A percentile compares a stretch with the other conserved stretches of the same genome.
Conservation (phyloP, 2,329 filamentous ascomycete genomes). For the Zymoseptoria ardabiliae region DNA sequence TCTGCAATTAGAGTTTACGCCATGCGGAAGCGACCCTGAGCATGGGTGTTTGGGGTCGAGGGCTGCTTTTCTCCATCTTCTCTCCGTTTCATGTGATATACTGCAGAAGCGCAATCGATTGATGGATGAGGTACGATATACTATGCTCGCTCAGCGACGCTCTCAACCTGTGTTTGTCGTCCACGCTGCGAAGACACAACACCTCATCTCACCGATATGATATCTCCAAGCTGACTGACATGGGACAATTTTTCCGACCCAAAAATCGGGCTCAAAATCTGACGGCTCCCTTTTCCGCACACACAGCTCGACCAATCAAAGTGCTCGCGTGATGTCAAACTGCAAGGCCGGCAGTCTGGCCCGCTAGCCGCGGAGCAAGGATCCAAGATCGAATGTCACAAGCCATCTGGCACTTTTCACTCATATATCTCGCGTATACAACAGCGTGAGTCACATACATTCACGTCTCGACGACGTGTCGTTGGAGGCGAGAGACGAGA, state of each 20-base stretch:
- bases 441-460: not conserved
- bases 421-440: not conserved
- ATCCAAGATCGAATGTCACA: not conserved
- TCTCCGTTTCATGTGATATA: not conserved
- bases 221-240: not conserved
- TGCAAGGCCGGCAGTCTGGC: not conserved
- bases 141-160: no score
- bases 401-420: not conserved
- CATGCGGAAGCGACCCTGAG: not conserved
- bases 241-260: not conserved
- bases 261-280: not conserved
- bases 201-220: not conserved
- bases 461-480: not conserved
- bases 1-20: constrained; percentile 2
- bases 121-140: no score
- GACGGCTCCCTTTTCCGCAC: not conserved
- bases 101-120: no score
- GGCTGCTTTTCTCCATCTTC: not conserved
- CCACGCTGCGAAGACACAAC: not conserved
- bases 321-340: not conserved
- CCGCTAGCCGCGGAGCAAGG: not conserved
- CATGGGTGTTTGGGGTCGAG: not conserved
- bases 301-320: not conserved
- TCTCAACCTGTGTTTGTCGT: no score
- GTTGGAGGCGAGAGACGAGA: no score